These are phyloP conservation scores for Aspergillus steynii DNA, from an alignment of 495 filamentous ascomycete genomes.

Conservation along the genomic window DNA sequence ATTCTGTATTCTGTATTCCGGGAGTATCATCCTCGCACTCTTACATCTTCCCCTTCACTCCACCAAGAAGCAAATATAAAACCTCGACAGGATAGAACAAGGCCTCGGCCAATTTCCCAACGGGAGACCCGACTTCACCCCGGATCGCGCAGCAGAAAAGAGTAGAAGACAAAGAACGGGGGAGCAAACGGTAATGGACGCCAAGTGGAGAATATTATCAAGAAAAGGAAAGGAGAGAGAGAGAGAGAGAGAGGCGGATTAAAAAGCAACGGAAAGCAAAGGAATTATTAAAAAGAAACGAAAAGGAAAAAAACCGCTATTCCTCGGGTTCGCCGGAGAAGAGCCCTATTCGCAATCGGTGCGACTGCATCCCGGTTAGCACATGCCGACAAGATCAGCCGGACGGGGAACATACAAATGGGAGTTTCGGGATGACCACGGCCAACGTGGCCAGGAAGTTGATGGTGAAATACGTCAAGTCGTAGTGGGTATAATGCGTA, in stretches of 20 bases:
- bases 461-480: slow-evolving; percentile 92
- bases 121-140: background rate
- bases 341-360: slow-evolving; percentile 52
- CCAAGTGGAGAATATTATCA: slow-evolving; percentile 25
- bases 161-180: slow-evolving; percentile 9
- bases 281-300: slow-evolving; percentile 4
- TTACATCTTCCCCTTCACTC: background rate
- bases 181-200: slow-evolving; percentile 13
- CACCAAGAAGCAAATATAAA: background rate
- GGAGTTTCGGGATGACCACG: slow-evolving; percentile 94
- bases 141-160: slow-evolving; percentile 2
- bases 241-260: slow-evolving; percentile 9
- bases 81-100: background rate
- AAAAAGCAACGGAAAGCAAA: slow-evolving; percentile 15
- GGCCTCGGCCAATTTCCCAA: slow-evolving; percentile 4
- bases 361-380: slow-evolving; percentile 40
- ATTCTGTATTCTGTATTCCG: background rate
- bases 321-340: slow-evolving; percentile 47
- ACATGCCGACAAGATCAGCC: background rate
- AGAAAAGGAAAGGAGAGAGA: slow-evolving; percentile 15
- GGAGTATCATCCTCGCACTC: background rate
- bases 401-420: slow-evolving; percentile 61
- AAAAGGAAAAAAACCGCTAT: slow-evolving; percentile 30
- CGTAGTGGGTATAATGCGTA: slow-evolving; percentile 98
- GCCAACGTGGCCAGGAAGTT: slow-evolving; percentile 89